Base-by-base conservation (phyloP, 179 eudicot species). In the Patellifolia procumbens region DNA sequence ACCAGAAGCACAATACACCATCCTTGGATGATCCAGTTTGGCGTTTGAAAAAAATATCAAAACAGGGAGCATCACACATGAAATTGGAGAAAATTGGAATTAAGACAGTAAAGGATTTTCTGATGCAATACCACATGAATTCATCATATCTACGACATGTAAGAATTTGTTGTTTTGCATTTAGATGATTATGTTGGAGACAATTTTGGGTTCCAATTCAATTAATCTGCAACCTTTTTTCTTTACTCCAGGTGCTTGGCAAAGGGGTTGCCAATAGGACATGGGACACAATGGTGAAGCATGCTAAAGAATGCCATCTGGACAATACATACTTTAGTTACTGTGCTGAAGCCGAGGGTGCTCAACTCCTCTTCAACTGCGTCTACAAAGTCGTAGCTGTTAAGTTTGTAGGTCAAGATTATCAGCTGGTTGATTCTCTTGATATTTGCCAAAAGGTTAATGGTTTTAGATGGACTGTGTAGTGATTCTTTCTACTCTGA, bases 241-340 rank as follows among this genome's bases (percentile, higher is more conserved):
- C 22, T 39, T 24, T 75, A 24, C 7, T 72, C 10, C 53, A 85
- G 88, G 73, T 81, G 59, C 83, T 85, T 67, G 88, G 84, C 56
- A 82, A 70, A 77, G 80, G 84, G 55, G 71, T 81, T 76, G 51
- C 83, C 11, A 81, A 79, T 64, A 85, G 74, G 79, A 81, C 83
- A 51, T 85, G 88, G 86, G 86, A 85, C 16, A 68, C 75, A 42
- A 85, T 83, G 64, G 80, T 81, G 70, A 79, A 74, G 72, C 88
- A 85, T 60, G 88, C 88, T 61, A 83, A 73, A 63, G 79, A 68
- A 68, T 85, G 88, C 67, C 79, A 70, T 66, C 72, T 83, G 6
- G 84, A 81, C 65, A 46, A 68, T 53, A 75, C 49, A 5, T 74
- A 49, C 42, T 85, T 81, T 79, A 66, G 70, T n/a, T 85, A 72